Evolutionary conservation across 805 yeast genomes (phyloP), one percentile per base, ranked within the genome.

Genomic region (Saccharomycopsis fermentans): DNA sequence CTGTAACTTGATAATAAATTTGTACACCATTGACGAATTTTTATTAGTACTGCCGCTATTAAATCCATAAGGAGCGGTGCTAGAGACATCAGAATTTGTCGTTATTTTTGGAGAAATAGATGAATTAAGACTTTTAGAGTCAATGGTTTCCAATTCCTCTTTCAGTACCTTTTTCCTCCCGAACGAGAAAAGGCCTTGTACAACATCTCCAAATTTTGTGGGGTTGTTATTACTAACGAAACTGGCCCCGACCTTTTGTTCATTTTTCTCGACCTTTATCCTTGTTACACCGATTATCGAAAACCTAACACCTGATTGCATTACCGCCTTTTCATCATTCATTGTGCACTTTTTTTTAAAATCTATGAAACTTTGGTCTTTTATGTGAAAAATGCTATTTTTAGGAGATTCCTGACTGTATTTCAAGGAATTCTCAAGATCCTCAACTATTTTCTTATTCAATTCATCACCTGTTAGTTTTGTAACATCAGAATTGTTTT

Each of bases 381-480:
- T 21, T 21, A 43, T 21, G 24, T 12, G 21, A 21, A 19, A 4
- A 14, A 26, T 21, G 16, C 12, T n/a, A 6, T 43, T 14, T 3
- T 8, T 4, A 21, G 24, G n/a, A 11, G 29, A 26, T 8, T 21
- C 8, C 4, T 16, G 9, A 24, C 14, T 14, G 14, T 5, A 9
- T 21, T 43, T 43, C 16, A 54, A 32, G 3, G 26, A 52, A 9
- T 52, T 19, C 17, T 58, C 54, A 35, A 59, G 32, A 47, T 55
- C 37, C 6, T 55, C 17, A 9, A 47, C 43, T 26, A 53, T 43
- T 37, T 56, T 27, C 26, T 54, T 35, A 35, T 58, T 51, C 34
- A 58, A 55, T 21, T 55, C 27, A 19, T 58, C 43, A 24, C 61
- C 61, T 19, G 61, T 58, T 21, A 39, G 35, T 8, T 34, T 34